Conservation (phyloP, 1,284 basidiomycete genomes). For the Puccinia polysora region DNA sequence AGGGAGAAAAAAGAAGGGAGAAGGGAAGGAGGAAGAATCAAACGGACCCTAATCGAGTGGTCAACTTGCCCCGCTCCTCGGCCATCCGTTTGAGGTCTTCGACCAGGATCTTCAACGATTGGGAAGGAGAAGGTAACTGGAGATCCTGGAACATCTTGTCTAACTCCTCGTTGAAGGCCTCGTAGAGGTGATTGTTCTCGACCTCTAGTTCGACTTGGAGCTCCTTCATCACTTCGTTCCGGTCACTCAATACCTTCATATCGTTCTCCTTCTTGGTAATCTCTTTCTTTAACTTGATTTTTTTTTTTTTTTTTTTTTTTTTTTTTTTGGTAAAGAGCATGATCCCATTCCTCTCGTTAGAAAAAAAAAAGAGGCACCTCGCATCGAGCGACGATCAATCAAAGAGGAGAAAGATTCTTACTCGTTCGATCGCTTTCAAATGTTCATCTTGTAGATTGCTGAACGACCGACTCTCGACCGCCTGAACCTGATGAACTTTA, state of each 20-base stretch:
- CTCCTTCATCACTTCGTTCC: not conserved
- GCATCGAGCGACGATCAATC: too few relatives aligned
- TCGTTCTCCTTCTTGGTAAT: not conserved
- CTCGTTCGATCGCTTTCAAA: not conserved
- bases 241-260: not conserved
- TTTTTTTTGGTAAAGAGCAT: not conserved
- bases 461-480: not conserved
- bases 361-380: too few relatives aligned
- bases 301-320: conserved; percentile 9
- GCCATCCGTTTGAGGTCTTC: conserved; percentile 25
- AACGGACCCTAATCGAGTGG: conserved; percentile 28
- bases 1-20: conserved; percentile 10
- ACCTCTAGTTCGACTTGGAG: not conserved
- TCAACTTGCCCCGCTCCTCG: conserved; percentile 15
- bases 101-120: conserved; percentile 11
- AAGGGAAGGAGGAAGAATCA: conserved; percentile 2
- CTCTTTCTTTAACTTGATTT: not conserved
- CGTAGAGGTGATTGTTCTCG: conserved; percentile 37
- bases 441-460: not conserved
- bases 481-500: not conserved
- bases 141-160: conserved; percentile 43
- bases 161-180: conserved; percentile 42
- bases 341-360: not conserved
- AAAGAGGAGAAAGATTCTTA: not conserved
- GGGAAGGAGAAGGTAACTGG: conserved; percentile 19